Conservation (phyloP, 163 green algal genomes). For the Coccomyxa subellipsoidea region DNA sequence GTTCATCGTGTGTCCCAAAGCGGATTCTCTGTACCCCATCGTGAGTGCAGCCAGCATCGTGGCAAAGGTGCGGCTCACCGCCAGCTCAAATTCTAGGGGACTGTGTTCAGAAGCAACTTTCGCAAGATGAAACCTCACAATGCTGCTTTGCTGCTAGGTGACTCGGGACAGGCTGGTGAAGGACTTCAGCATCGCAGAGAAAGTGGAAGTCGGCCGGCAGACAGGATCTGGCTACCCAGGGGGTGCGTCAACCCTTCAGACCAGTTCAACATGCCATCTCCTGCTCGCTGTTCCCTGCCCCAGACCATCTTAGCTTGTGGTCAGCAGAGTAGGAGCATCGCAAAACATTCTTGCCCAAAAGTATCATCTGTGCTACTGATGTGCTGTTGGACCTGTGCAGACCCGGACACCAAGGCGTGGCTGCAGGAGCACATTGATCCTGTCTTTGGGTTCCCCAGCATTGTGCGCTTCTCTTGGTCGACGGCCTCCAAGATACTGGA, state of each 20-base stretch:
- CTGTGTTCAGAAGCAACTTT: too few relatives aligned
- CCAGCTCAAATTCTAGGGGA: too few relatives aligned
- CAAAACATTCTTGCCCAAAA: too few relatives aligned
- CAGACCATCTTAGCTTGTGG: too few relatives aligned
- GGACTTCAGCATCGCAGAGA: background rate
- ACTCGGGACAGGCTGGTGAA: conserved; percentile 39
- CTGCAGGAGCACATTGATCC: conserved; percentile 62
- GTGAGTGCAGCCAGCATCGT: conserved; percentile 90
- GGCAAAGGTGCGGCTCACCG: conserved; percentile 83
- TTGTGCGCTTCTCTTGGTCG: conserved; percentile 84
- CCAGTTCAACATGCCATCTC: too few relatives aligned
- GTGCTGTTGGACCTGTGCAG: conserved; percentile 38
- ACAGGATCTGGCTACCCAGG: conserved; percentile 36
- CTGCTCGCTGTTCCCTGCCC: too few relatives aligned
- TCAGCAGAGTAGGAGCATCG: too few relatives aligned
- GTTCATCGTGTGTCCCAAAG: conserved; percentile 89
- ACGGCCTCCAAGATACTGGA: conserved; percentile 47
- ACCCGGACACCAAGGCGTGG: conserved; percentile 80
- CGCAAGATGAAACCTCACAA: too few relatives aligned
- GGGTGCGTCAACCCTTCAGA: conserved; percentile 13
- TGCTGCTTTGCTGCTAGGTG: too few relatives aligned
- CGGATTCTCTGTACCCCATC: conserved; percentile 89
- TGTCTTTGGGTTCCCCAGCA: conserved; percentile 79
- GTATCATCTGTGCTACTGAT: too few relatives aligned
- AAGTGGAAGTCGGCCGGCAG: background rate